Evolutionary conservation across 768 basidiomycete genomes (phyloP).

Genomic region (Suillus subalutaceus): DNA sequence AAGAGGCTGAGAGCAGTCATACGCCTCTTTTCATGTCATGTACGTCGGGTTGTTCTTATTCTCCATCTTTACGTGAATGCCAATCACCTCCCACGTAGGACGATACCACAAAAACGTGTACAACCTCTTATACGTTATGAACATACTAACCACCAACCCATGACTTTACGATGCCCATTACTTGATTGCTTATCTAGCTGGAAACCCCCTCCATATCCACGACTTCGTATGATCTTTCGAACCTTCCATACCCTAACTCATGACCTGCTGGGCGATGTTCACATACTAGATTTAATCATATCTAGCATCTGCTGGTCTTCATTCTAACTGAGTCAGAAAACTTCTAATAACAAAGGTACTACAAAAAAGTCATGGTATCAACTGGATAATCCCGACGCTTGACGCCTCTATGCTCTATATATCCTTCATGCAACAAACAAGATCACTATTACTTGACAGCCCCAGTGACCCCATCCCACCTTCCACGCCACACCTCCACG

Average conservation of each 20-base stretch:
- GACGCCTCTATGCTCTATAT: not conserved
- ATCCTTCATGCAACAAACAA: not conserved
- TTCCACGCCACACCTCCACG: conserved; percentile 72
- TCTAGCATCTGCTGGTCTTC: conserved; percentile 3
- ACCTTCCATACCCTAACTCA: not conserved
- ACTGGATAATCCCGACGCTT: not conserved
- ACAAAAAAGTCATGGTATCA: not conserved
- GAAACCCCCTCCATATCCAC: not conserved
- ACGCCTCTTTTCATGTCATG: not conserved
- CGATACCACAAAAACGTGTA: conserved; percentile 2
- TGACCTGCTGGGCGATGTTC: conserved; percentile 1
- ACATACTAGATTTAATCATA: conserved; percentile 4
- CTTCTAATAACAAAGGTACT: not conserved
- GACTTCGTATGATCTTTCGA: conserved; percentile 4
- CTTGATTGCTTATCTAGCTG: not conserved
- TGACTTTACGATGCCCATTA: conserved; percentile 3
- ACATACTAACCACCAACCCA: not conserved
- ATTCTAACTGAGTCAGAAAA: not conserved
- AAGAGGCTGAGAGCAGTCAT: conserved; percentile 38
- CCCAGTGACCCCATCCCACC: conserved; percentile 6
- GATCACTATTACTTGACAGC: not conserved
- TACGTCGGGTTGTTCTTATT: not conserved
- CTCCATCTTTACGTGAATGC: not conserved
- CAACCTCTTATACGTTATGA: not conserved
- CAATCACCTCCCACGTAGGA: not conserved